These are phyloP conservation scores for Nannochloris sp. DNA, from an alignment of 139 green algal genomes.

Conservation along the genomic window DNA sequence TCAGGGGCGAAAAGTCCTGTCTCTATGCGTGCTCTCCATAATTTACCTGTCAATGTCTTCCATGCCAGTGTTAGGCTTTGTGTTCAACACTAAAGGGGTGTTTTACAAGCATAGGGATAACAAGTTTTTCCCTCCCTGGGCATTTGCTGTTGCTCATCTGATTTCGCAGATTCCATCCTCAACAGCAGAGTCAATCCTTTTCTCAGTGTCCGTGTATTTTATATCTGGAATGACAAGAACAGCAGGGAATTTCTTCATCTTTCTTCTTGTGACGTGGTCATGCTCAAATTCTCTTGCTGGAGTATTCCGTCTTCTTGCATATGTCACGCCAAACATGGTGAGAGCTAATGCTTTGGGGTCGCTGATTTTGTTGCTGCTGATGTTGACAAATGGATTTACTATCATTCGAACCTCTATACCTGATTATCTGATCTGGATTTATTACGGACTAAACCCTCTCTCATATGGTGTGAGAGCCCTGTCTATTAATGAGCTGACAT, in stretches of 20 bases:
- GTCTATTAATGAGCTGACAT: constrained; percentile 19
- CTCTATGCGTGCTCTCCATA: constrained; percentile 40
- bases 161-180: constrained; percentile 41
- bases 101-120: constrained; percentile 76
- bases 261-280: constrained; percentile 17
- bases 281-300: constrained; percentile 21
- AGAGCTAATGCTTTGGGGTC: constrained; percentile 18
- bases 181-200: constrained; percentile 45
- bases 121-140: constrained; percentile 52
- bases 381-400: constrained; percentile 39
- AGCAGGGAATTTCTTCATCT: constrained; percentile 35
- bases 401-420: constrained; percentile 46
- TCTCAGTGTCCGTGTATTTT: constrained; percentile 51
- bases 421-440: constrained; percentile 23
- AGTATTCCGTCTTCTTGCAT: constrained; percentile 51
- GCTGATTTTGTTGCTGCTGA: constrained; percentile 3
- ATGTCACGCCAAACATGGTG: constrained; percentile 23
- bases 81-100: constrained; percentile 46
- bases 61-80: constrained; percentile 37
- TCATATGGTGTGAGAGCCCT: constrained; percentile 15
- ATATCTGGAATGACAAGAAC: constrained; percentile 30
- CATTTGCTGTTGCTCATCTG: constrained; percentile 28
- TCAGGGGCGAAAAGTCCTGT: constrained; percentile 32
- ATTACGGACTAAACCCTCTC: constrained; percentile 14
- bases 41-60: constrained; percentile 40